A percentile compares a stretch with the other conserved stretches of the same genome.
These are phyloP conservation scores for Paramecium primaurelia DNA, from an alignment of 73 alveolate species.

Conservation along the genomic window DNA sequence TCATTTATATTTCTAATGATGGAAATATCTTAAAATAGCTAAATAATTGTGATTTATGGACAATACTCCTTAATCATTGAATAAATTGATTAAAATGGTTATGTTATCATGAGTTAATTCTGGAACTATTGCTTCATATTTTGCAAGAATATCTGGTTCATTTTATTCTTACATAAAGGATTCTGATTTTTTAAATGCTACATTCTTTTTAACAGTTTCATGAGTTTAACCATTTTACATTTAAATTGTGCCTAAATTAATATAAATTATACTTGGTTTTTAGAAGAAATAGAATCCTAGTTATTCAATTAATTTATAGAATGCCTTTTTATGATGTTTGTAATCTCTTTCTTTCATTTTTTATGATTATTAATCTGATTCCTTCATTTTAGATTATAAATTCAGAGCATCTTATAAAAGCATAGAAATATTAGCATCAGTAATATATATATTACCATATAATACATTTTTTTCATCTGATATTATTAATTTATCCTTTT, in stretches of 20 bases:
- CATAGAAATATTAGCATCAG: constrained; percentile 34
- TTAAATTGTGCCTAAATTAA: background rate
- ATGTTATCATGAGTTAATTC: constrained; percentile 58
- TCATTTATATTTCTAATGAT: constrained; percentile 57
- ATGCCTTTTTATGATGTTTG: constrained; percentile 35
- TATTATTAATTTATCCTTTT: constrained; percentile 36
- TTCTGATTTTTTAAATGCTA: constrained; percentile 45
- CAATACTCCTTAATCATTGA: constrained; percentile 44
- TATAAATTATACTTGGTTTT: background rate
- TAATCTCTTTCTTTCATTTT: constrained; percentile 54
- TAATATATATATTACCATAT: background rate
- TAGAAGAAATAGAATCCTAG: constrained; percentile 47
- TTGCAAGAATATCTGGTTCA: constrained; percentile 41
- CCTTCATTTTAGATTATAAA: constrained; percentile 45
- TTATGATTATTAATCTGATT: constrained; percentile 39
- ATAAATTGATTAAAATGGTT: constrained; percentile 1
- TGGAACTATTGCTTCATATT: constrained; percentile 49
- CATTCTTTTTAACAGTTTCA: background rate
- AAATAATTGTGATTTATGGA: background rate
- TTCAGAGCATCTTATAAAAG: constrained; percentile 27
- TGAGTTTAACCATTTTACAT: background rate
- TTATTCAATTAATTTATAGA: constrained; percentile 38
- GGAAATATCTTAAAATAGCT: constrained; percentile 57
- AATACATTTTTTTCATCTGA: background rate
- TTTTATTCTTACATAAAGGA: background rate